phyloP scores from a whole-genome alignment of 1,139 yeast genomes.

The Geotrichum restrictum region DNA sequence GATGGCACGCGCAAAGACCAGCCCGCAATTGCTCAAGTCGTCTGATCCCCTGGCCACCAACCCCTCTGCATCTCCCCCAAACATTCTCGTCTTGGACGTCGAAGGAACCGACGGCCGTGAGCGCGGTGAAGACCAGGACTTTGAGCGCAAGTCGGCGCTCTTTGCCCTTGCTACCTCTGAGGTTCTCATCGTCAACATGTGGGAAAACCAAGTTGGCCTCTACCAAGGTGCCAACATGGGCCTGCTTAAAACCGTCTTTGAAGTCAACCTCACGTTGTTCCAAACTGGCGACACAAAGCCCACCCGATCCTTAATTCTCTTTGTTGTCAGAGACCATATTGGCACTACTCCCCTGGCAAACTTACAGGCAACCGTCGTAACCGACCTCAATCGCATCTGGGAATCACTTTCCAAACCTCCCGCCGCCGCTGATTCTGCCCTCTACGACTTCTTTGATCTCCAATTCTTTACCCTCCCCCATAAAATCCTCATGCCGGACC shows the following conservation, averaged over 20 bases:
- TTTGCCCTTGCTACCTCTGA: conserved; percentile 93
- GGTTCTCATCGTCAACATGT: conserved; percentile 81
- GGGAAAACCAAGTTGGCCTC: conserved; percentile 96
- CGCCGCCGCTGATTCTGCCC: conserved; percentile 44
- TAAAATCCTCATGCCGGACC: conserved; percentile 72
- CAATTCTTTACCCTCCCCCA: conserved; percentile 81
- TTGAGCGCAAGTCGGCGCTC: conserved; percentile 91
- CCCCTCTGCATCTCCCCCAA: conserved; percentile 13
- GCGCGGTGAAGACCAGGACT: conserved; percentile 97
- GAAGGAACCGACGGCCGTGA: conserved; percentile 98
- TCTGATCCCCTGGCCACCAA: background rate
- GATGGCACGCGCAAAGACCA: conserved; percentile 55
- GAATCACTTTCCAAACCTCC: conserved; percentile 64
- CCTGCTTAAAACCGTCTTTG: conserved; percentile 87
- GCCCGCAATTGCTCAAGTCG: conserved; percentile 13
- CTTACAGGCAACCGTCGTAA: conserved; percentile 60
- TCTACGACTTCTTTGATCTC: conserved; percentile 79
- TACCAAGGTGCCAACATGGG: conserved; percentile 99
- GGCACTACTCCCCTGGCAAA: conserved; percentile 82
- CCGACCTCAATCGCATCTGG: conserved; percentile 80
- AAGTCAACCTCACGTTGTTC: conserved; percentile 83
- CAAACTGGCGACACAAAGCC: conserved; percentile 39
- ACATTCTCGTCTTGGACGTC: conserved; percentile 83
- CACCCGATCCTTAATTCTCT: conserved; percentile 68
- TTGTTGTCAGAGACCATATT: conserved; percentile 87